Evolutionary conservation across 2,329 filamentous ascomycete genomes (phyloP).

Genomic region (Neofusicoccum ribis): DNA sequence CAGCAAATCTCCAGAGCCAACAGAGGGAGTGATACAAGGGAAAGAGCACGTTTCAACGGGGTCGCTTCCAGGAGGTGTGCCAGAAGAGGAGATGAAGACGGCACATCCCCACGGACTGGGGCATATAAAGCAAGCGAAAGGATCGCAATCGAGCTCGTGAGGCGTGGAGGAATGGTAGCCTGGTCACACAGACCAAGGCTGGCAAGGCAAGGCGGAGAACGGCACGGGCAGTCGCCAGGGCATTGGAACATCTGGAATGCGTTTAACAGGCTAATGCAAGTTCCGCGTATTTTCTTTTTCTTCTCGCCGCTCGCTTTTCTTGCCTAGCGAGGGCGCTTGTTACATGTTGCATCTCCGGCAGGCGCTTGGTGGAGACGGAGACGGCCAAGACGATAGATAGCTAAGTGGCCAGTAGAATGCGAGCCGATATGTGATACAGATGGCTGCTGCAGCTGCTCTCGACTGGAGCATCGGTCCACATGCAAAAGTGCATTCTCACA

Average conservation of each 20-base stretch:
- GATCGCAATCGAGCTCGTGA: slow-evolving; percentile 9
- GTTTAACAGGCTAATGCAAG: slow-evolving; percentile 4
- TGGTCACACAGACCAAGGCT: not conserved
- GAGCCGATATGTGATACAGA: not conserved
- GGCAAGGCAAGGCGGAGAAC: not conserved
- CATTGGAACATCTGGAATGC: not conserved
- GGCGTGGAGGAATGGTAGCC: not conserved
- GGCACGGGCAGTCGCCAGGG: not conserved
- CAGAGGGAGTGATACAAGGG: slow-evolving; percentile 28
- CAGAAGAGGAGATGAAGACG: slow-evolving; percentile 41
- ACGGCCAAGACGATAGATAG: not conserved
- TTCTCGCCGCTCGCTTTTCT: not conserved
- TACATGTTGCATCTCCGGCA: not conserved
- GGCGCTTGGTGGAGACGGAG: not conserved
- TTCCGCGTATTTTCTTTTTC: not conserved
- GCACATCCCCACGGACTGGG: slow-evolving; percentile 36
- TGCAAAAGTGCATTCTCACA: too few relatives aligned
- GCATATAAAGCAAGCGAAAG: slow-evolving; percentile 27
- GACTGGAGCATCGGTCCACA: too few relatives aligned
- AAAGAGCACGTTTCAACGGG: slow-evolving; percentile 38
- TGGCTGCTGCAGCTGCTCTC: too few relatives aligned
- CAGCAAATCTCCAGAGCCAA: slow-evolving; percentile 25
- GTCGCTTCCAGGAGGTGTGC: slow-evolving; percentile 45
- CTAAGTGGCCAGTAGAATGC: not conserved
- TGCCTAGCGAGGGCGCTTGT: not conserved